Conservation (phyloP, 2,329 filamentous ascomycete species). For the Diaporthe velutina region DNA sequence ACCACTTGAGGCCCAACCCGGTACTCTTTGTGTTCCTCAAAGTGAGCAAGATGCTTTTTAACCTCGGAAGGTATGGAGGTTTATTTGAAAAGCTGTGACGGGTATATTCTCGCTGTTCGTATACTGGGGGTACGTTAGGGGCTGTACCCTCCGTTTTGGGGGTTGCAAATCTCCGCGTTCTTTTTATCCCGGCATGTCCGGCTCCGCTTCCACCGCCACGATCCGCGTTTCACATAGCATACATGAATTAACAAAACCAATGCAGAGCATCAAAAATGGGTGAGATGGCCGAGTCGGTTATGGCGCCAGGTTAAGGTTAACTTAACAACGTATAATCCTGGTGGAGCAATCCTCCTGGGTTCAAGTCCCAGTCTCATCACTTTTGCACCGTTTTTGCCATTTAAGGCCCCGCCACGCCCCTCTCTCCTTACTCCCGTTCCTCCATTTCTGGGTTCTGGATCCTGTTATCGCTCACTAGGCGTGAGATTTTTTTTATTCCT, state of each 20-base stretch:
- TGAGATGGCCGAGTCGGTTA: slow-evolving; percentile 31
- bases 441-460: neutral
- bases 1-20: no score
- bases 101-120: no score
- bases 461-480: neutral
- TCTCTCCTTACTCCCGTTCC: neutral
- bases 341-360: slow-evolving; percentile 35
- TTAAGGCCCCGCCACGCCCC: neutral
- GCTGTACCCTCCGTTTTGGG: neutral
- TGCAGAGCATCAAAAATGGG: neutral
- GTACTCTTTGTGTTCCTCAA: no score
- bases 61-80: no score
- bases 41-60: no score
- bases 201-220: neutral
- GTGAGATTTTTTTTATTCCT: no score
- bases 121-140: no score
- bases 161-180: no score
- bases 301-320: slow-evolving; percentile 33
- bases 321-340: slow-evolving; percentile 28
- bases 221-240: neutral
- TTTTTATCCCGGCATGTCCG: neutral
- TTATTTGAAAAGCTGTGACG: no score
- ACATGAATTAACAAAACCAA: neutral
- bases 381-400: neutral
- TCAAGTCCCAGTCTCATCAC: slow-evolving; percentile 36